These are phyloP conservation scores for Platismatia glauca DNA, from an alignment of 495 filamentous ascomycete species.

Conservation along the genomic window DNA sequence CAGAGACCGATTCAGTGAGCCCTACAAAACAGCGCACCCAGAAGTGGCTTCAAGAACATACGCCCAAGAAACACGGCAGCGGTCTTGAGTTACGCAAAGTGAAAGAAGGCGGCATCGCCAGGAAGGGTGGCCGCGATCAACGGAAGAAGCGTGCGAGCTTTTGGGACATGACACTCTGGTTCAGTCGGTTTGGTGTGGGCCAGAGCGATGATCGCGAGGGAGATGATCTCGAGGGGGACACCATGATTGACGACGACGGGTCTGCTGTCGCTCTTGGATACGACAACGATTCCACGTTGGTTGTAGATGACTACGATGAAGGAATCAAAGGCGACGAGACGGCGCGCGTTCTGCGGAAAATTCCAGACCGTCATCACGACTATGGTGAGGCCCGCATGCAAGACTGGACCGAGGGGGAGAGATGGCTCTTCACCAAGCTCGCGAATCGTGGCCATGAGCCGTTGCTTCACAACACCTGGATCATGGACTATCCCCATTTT, in stretches of 20 bases:
- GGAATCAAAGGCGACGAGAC: neutral
- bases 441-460: constrained; percentile 52
- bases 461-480: constrained; percentile 46
- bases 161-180: constrained; percentile 13
- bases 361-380: constrained; percentile 17
- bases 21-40: constrained; percentile 16
- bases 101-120: constrained; percentile 16
- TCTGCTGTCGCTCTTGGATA: neutral
- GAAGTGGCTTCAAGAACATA: constrained; percentile 9
- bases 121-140: neutral
- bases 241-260: constrained; percentile 10
- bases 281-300: constrained; percentile 8
- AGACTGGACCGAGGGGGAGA: constrained; percentile 44
- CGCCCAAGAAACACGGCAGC: neutral
- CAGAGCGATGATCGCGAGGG: constrained; percentile 1
- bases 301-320: neutral
- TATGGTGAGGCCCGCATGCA: constrained; percentile 22
- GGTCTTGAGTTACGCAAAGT: constrained; percentile 10
- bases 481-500: constrained; percentile 51
- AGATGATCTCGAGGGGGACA: constrained; percentile 14
- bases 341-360: neutral
- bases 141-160: constrained; percentile 16
- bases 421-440: constrained; percentile 46
- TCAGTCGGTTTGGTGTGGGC: neutral
- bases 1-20: constrained; percentile 4